Percentiles rank a stretch among this genome's conserved stretches.
These are phyloP conservation scores for Camelina hispida DNA, from an alignment of 345 rosid species.

Conservation along the genomic window DNA sequence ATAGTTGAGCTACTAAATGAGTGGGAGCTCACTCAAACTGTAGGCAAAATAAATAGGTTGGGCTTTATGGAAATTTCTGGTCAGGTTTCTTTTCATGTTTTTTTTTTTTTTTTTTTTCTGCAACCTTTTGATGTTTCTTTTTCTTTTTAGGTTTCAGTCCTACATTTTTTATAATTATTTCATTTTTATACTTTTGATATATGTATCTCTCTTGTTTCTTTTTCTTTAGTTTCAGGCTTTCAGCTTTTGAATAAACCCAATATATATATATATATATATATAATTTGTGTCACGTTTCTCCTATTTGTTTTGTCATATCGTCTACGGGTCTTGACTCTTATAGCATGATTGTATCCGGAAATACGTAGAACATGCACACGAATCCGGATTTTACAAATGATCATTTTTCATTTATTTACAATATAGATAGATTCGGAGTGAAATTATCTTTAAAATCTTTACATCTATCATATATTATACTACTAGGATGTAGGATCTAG, in stretches of 20 bases:
- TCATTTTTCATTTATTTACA: background rate
- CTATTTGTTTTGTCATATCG: constrained; percentile 23
- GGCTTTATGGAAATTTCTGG: constrained; percentile 31
- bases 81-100: constrained; percentile 31
- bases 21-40: background rate
- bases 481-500: too few relatives aligned
- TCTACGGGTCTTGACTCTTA: constrained; percentile 7
- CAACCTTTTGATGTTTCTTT: constrained; percentile 30
- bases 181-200: constrained; percentile 2
- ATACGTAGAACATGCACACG: constrained; percentile 23
- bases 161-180: constrained; percentile 4
- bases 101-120: background rate
- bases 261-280: too few relatives aligned
- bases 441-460: too few relatives aligned
- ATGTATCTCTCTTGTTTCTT: background rate
- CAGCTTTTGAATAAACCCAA: too few relatives aligned
- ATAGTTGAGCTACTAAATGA: constrained; percentile 8
- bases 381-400: background rate
- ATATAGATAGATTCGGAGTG: too few relatives aligned
- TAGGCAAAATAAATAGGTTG: constrained; percentile 34
- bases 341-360: constrained; percentile 10
- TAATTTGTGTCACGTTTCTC: constrained; percentile 3
- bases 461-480: too few relatives aligned
- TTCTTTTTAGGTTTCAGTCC: constrained; percentile 33
- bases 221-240: background rate